These are phyloP conservation scores for Scleroderma citrinum DNA, from an alignment of 768 basidiomycete genomes.

Conservation along the genomic window DNA sequence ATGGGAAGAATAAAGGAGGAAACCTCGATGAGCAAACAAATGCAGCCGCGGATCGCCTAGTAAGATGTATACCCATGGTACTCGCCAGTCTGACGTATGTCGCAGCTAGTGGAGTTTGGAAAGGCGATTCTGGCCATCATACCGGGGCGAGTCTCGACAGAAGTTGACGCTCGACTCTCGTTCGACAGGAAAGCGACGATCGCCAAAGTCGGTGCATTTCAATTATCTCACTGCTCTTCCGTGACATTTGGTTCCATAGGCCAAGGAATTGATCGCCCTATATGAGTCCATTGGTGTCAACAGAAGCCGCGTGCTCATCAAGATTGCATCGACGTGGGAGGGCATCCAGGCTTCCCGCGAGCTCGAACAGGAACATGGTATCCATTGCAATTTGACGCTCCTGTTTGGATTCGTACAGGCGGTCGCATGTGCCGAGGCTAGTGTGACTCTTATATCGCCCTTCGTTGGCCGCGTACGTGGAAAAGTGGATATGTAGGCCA, in stretches of 20 bases:
- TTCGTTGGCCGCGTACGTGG: slow-evolving; percentile 87
- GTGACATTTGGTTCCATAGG: slow-evolving; percentile 33
- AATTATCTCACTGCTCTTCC: not conserved
- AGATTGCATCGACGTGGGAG: slow-evolving; percentile 98
- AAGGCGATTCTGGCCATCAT: slow-evolving; percentile 89
- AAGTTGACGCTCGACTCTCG: slow-evolving; percentile 93
- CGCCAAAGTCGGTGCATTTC: slow-evolving; percentile 48
- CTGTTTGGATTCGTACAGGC: slow-evolving; percentile 97
- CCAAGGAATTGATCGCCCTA: slow-evolving; percentile 79
- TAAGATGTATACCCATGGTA: slow-evolving; percentile 30
- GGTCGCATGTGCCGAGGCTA: slow-evolving; percentile 95
- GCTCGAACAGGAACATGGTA: slow-evolving; percentile 81
- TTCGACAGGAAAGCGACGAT: slow-evolving; percentile 89
- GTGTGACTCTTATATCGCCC: slow-evolving; percentile 93
- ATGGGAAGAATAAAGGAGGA: slow-evolving; percentile 74
- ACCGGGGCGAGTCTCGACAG: slow-evolving; percentile 95
- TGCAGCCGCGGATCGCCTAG: slow-evolving; percentile 79
- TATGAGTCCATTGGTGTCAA: slow-evolving; percentile 87
- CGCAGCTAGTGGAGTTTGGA: slow-evolving; percentile 92
- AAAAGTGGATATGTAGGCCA: not conserved
- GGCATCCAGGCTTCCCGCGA: slow-evolving; percentile 96
- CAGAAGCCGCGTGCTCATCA: slow-evolving; percentile 92
- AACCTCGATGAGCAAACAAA: slow-evolving; percentile 68
- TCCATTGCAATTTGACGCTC: slow-evolving; percentile 97
- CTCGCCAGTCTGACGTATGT: not conserved